These are phyloP conservation scores for Sungouiozyma ichnusensis DNA, from an alignment of 805 yeast genomes.

Conservation along the genomic window DNA sequence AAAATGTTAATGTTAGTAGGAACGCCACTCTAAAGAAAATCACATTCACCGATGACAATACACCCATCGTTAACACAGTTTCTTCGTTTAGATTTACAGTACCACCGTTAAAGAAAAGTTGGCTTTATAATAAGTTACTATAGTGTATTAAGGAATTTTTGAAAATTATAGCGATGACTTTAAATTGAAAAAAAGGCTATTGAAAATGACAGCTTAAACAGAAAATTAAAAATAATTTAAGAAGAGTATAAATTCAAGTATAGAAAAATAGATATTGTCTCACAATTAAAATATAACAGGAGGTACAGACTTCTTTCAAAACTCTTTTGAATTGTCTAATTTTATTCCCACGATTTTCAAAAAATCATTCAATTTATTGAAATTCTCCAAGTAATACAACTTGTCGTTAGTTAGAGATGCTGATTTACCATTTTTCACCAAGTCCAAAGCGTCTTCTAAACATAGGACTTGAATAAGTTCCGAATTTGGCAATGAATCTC, in stretches of 20 bases:
- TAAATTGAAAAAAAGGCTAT: too few species aligned
- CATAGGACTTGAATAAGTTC: background rate
- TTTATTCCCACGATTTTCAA: conserved; percentile 7
- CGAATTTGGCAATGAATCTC: background rate
- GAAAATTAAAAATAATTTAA: too few species aligned
- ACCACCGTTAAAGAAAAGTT: background rate
- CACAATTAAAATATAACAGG: too few species aligned
- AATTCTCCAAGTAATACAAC: conserved; percentile 11
- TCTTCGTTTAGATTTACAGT: background rate
- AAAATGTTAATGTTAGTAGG: conserved; percentile 36
- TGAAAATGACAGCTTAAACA: too few species aligned
- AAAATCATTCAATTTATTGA: conserved; percentile 11
- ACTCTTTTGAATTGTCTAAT: background rate
- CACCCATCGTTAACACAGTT: conserved; percentile 32
- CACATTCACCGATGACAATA: conserved; percentile 40
- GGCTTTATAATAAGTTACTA: background rate
- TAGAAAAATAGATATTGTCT: too few species aligned
- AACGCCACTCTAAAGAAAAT: conserved; percentile 38
- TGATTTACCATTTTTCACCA: background rate
- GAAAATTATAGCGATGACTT: too few species aligned
- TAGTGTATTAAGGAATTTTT: too few species aligned
- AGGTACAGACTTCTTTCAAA: too few species aligned
- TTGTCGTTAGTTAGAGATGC: conserved; percentile 9
- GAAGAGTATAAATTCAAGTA: too few species aligned
- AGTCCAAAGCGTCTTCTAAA: background rate